A percentile compares a stretch with the other conserved stretches of the same genome.
phyloP scores from a whole-genome alignment of 331 rosid genomes.

The Prunus yedoensis region DNA sequence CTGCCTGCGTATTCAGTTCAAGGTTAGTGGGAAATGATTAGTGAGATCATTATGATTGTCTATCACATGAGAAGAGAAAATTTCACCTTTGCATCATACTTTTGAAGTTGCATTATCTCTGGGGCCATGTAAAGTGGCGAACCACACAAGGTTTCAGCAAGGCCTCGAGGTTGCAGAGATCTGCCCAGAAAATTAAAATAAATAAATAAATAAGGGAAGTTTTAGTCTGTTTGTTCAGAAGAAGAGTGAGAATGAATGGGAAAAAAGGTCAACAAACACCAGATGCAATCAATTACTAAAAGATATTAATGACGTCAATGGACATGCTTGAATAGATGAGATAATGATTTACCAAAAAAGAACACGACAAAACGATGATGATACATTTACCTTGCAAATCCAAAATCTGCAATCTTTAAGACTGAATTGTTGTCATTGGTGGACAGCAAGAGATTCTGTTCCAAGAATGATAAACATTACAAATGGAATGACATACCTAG shows the following conservation, averaged over 20 bases:
- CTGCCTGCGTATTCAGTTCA: slow-evolving; percentile 80
- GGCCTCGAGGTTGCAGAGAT: slow-evolving; percentile 88
- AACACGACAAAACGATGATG: not conserved
- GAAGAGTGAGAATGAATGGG: not conserved
- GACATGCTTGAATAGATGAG: not conserved
- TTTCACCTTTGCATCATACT: slow-evolving; percentile 96
- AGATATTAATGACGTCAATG: not conserved
- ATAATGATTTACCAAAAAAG: not conserved
- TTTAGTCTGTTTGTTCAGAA: not conserved
- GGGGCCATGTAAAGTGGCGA: slow-evolving; percentile 99
- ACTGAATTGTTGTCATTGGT: slow-evolving; percentile 62
- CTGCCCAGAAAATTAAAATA: slow-evolving; percentile 31
- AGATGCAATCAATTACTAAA: not conserved
- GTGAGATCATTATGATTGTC: slow-evolving; percentile 6
- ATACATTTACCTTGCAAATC: slow-evolving; percentile 84
- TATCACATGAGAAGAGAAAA: slow-evolving; percentile 19
- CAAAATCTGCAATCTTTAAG: slow-evolving; percentile 98
- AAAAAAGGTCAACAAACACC: not conserved
- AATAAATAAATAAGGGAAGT: not conserved
- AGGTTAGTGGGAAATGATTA: slow-evolving; percentile 42
- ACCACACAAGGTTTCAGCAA: slow-evolving; percentile 99
- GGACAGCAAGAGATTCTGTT: slow-evolving; percentile 97
- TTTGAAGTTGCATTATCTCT: slow-evolving; percentile 97
- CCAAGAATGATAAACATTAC: slow-evolving; percentile 48
- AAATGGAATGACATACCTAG: slow-evolving; percentile 35